Percentiles rank a stretch among this genome's conserved stretches.
Evolutionary conservation across 352 stramenopile genomes (phyloP).

Genomic region (Blastocystis sp.): DNA sequence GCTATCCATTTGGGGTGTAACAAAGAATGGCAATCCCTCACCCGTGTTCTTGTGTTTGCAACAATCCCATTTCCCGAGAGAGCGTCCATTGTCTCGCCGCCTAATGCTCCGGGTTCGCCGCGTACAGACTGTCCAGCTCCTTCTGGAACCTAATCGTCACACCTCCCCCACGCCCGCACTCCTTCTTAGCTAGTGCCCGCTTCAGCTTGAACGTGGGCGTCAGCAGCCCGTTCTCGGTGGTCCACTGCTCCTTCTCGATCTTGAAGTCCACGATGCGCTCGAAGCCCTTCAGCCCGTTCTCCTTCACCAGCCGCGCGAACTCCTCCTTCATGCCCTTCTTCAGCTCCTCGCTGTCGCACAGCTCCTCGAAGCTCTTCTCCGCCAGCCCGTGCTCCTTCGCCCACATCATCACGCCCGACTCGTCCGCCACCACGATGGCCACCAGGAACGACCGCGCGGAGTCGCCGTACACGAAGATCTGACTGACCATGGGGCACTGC

Average conservation of each 20-base stretch:
- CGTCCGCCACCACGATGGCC: conserved; percentile 77
- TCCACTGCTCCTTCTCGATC: conserved; percentile 76
- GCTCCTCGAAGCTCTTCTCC: conserved; percentile 68
- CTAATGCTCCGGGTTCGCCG: conserved; percentile 53
- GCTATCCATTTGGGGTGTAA: background rate
- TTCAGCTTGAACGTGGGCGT: conserved; percentile 81
- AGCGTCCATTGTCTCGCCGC: background rate
- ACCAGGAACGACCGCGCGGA: conserved; percentile 77
- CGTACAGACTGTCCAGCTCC: conserved; percentile 42
- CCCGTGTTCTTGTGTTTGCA: too few species aligned
- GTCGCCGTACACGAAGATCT: conserved; percentile 80
- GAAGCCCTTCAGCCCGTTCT: conserved; percentile 77
- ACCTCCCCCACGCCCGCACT: background rate
- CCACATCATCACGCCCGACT: conserved; percentile 76
- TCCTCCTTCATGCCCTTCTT: conserved; percentile 64
- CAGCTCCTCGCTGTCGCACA: conserved; percentile 40
- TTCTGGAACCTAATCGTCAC: conserved; percentile 47
- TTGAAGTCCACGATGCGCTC: conserved; percentile 77
- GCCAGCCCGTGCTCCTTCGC: conserved; percentile 70
- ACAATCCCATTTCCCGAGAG: too few species aligned
- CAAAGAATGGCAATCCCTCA: background rate
- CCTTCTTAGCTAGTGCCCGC: conserved; percentile 68
- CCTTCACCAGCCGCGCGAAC: conserved; percentile 71
- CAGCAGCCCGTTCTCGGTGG: conserved; percentile 77
- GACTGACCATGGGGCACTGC: conserved; percentile 77